phyloP scores from a whole-genome alignment of 805 yeast species.

The Komagataella pastoris region DNA sequence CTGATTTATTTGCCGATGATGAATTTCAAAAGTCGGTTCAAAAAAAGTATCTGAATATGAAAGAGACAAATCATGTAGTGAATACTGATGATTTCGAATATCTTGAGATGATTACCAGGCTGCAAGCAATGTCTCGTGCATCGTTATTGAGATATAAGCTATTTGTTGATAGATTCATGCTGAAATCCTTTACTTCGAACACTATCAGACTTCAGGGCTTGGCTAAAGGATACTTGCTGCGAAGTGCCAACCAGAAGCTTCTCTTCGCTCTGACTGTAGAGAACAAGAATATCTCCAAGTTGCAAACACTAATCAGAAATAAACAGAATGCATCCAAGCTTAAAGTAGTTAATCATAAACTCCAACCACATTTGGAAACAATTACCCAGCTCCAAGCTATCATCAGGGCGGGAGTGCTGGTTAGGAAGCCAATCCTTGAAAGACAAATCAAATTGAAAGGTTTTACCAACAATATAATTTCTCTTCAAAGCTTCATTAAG shows the following conservation, averaged over 20 bases:
- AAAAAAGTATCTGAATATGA: constrained; percentile 1
- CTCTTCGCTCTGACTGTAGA: constrained; percentile 5
- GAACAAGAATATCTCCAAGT: constrained; percentile 18
- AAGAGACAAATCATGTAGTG: neutral
- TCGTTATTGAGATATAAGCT: constrained; percentile 48
- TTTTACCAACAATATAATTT: neutral
- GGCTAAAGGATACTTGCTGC: constrained; percentile 32
- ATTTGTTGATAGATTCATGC: constrained; percentile 49
- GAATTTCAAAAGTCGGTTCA: constrained; percentile 4
- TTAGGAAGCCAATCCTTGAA: neutral
- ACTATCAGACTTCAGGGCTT: constrained; percentile 34
- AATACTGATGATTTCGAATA: neutral
- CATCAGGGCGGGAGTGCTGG: constrained; percentile 10
- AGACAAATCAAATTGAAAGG: neutral
- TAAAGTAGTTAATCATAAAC: constrained; percentile 6
- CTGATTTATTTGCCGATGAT: constrained; percentile 7
- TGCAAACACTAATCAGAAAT: constrained; percentile 26
- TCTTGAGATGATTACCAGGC: constrained; percentile 11
- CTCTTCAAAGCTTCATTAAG: neutral
- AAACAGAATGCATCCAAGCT: constrained; percentile 10
- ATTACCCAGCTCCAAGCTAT: constrained; percentile 20
- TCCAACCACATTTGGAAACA: constrained; percentile 8
- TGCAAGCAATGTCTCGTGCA: constrained; percentile 67
- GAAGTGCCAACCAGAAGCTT: constrained; percentile 13
- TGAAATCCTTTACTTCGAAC: constrained; percentile 41